A percentile compares a stretch with the other conserved stretches of the same genome.
These are phyloP conservation scores for Naganishia sp. DNA, from an alignment of 1,284 basidiomycete species.

Conservation along the genomic window DNA sequence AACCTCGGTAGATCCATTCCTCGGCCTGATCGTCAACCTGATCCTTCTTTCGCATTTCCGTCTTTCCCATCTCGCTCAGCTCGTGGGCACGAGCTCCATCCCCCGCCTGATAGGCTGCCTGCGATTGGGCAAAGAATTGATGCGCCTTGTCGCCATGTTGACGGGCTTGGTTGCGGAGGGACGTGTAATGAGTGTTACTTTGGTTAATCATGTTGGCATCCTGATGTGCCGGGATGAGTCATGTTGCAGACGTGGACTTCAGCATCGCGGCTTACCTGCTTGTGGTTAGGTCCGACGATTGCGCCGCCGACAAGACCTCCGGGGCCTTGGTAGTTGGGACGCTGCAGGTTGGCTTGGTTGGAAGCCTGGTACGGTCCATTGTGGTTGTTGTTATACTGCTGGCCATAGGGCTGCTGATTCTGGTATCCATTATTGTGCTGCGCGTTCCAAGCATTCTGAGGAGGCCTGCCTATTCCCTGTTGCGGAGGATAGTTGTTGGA, in stretches of 20 bases:
- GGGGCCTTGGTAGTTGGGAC: slow-evolving; percentile 24
- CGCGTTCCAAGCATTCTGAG: slow-evolving; percentile 36
- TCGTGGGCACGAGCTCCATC: slow-evolving; percentile 81
- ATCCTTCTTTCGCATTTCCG: slow-evolving; percentile 77
- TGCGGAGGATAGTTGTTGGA: slow-evolving; percentile 37
- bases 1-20: slow-evolving; percentile 84
- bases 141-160: slow-evolving; percentile 63
- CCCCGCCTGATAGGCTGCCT: slow-evolving; percentile 56
- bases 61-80: slow-evolving; percentile 78
- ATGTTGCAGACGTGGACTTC: background rate
- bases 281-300: slow-evolving; percentile 55
- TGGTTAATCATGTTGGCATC: slow-evolving; percentile 54
- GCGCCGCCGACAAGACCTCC: slow-evolving; percentile 38
- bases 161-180: slow-evolving; percentile 70
- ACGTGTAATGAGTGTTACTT: slow-evolving; percentile 66
- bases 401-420: background rate
- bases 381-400: slow-evolving; percentile 21
- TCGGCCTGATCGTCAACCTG: slow-evolving; percentile 79
- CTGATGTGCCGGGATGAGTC: background rate
- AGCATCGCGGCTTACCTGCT: slow-evolving; percentile 33
- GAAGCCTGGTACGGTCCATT: slow-evolving; percentile 20
- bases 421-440: slow-evolving; percentile 30
- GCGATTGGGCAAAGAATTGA: slow-evolving; percentile 49
- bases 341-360: slow-evolving; percentile 16
- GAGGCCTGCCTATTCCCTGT: slow-evolving; percentile 33